These are phyloP conservation scores for Nicotiana benthamiana DNA, from an alignment of 257 asterid species.

Conservation along the genomic window DNA sequence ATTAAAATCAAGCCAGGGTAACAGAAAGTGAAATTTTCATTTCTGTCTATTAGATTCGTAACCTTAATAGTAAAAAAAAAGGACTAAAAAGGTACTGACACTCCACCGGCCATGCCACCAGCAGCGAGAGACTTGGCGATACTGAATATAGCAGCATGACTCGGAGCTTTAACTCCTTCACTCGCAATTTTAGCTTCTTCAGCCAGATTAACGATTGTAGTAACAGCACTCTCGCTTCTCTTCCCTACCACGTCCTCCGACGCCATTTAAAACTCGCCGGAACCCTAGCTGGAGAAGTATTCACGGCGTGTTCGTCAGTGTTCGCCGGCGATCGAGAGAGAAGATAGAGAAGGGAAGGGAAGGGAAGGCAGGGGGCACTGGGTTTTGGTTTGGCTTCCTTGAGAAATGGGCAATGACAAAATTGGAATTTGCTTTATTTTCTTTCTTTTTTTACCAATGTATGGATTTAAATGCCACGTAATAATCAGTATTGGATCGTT, in stretches of 20 bases:
- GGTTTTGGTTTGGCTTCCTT: neutral
- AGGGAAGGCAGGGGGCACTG: neutral
- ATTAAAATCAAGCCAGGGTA: neutral
- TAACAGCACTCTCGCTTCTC: constrained; percentile 71
- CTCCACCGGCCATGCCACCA: constrained; percentile 98
- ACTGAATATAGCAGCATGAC: constrained; percentile 43
- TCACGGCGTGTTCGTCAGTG: neutral
- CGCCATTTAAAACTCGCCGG: constrained; percentile 40
- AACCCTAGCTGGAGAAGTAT: neutral
- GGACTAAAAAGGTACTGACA: constrained; percentile 36
- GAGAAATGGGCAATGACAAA: neutral
- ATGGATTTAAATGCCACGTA: too few relatives aligned
- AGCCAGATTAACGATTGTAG: constrained; percentile 78
- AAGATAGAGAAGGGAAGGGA: neutral
- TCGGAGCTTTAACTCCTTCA: constrained; percentile 73
- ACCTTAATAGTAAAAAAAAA: neutral
- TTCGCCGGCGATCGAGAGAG: neutral
- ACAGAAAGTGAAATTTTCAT: neutral
- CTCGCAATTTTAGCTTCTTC: constrained; percentile 90
- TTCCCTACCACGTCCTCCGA: constrained; percentile 82
- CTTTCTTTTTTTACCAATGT: neutral
- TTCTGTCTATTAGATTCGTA: neutral
- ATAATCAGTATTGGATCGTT: too few relatives aligned
- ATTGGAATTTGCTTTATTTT: neutral
- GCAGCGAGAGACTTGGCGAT: constrained; percentile 85